These are phyloP conservation scores for Aureobasidium sp. DNA, from an alignment of 2,329 filamentous ascomycete genomes.

Conservation along the genomic window DNA sequence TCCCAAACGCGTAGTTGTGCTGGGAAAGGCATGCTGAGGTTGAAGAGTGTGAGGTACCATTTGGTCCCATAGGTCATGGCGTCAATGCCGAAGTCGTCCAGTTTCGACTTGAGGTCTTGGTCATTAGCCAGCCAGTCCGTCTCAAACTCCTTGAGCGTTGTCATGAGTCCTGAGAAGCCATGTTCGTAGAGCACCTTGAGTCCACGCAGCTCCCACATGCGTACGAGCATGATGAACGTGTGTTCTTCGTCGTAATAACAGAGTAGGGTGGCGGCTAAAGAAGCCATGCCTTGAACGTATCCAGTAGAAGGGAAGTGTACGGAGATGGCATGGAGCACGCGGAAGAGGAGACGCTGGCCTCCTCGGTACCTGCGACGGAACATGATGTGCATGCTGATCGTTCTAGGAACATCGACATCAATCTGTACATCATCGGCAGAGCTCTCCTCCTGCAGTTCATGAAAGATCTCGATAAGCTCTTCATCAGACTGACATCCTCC, in stretches of 20 bases:
- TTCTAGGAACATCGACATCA: constrained; percentile 90
- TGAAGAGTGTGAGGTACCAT: constrained; percentile 97
- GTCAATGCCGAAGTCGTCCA: constrained; percentile 71
- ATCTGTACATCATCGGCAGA: constrained; percentile 94
- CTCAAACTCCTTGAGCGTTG: constrained; percentile 77
- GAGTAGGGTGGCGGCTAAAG: constrained; percentile 80
- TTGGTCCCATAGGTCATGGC: constrained; percentile 90
- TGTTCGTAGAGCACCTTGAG: constrained; percentile 75
- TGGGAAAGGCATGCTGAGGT: constrained; percentile 88
- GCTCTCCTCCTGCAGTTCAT: constrained; percentile 61
- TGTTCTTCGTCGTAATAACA: constrained; percentile 96
- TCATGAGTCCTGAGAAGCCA: constrained; percentile 81
- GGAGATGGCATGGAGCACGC: constrained; percentile 83
- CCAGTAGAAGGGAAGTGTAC: constrained; percentile 86
- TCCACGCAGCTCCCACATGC: constrained; percentile 83
- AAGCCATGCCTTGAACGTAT: constrained; percentile 97
- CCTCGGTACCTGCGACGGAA: constrained; percentile 86
- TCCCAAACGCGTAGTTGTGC: constrained; percentile 96
- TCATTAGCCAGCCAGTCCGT: constrained; percentile 69
- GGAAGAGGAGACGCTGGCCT: constrained; percentile 83
- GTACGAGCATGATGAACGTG: constrained; percentile 92
- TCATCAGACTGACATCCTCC: constrained; percentile 55
- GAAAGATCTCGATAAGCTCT: constrained; percentile 62
- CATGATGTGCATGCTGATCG: constrained; percentile 95
- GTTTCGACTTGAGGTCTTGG: constrained; percentile 47